Base-by-base conservation (phyloP, 805 yeast species). In the Lachancea sp. region DNA sequence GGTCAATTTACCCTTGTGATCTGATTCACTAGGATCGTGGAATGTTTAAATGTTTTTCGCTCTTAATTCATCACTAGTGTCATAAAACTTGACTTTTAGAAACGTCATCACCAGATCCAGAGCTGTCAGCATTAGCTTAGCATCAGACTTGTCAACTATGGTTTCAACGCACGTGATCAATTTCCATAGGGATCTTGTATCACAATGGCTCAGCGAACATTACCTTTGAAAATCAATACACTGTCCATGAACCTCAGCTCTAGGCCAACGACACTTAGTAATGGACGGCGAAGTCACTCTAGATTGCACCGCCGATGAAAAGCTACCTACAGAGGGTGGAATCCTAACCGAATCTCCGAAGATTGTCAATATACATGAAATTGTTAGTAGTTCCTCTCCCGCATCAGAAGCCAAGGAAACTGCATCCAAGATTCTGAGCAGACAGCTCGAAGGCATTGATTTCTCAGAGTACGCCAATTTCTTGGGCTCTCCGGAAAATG, bases 381-480 rank as follows among this genome's bases (percentile, higher is more conserved):
- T 49, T 13, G 43, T 42, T 8, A 29, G 34, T 24, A 38, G 40
- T 9, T 19, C 31, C 11, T 19, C 21, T 9, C 7, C 32, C 19
- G 18, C 18, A 16, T 19, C 41, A 25, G 36, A 24, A 2, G 42
- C 42, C 17, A 33, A 21, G 22, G 19, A 40, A 22, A 29, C 22
- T 20, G 46, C 49, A 8, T 28, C 16, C 9, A 25, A 61, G 19
- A 52, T 72, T 6, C 61, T 48, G 36, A 47, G 59, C 3, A 62
- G 65, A 5, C 50, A 54, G 1, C 68, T 56, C 42, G 42, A 41
- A 4, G 54, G 53, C 8, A 43, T 56, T 0, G 46, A 54, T 4
- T 69, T 74, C 63, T 71, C 70, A 8, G 61, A 64, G 34, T 71
- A 70, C 41, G 70, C 72, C 0, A 56, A 62, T 32, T 66, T 60